Evolutionary conservation across 345 rosid species (phyloP).

Genomic region (Capsella bursapastoris): DNA sequence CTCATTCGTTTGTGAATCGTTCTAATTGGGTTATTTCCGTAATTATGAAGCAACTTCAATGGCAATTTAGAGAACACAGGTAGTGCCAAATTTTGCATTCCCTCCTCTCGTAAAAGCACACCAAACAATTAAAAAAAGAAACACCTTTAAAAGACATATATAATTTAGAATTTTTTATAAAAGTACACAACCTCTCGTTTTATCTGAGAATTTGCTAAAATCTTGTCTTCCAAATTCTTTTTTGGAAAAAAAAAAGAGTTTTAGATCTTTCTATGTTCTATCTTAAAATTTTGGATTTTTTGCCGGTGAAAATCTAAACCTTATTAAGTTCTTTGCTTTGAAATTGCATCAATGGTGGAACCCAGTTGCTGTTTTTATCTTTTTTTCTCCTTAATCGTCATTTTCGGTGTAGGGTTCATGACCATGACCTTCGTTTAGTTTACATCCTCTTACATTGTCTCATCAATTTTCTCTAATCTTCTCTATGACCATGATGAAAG

Average conservation of each 20-base stretch:
- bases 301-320: slow-evolving; percentile 11
- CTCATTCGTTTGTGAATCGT: background rate
- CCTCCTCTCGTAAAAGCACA: slow-evolving; percentile 3
- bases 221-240: background rate
- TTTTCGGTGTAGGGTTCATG: slow-evolving; percentile 21
- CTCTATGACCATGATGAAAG: background rate
- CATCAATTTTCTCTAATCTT: background rate
- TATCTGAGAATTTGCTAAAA: background rate
- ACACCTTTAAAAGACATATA: background rate
- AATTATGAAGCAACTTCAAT: background rate
- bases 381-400: slow-evolving; percentile 1
- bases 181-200: slow-evolving; percentile 34
- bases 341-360: slow-evolving; percentile 22
- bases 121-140: background rate
- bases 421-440: slow-evolving; percentile 18
- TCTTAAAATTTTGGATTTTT: background rate
- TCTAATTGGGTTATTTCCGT: background rate
- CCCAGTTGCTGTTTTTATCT: background rate
- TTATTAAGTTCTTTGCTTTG: background rate
- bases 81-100: slow-evolving; percentile 39
- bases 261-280: background rate
- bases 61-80: slow-evolving; percentile 10
- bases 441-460: slow-evolving; percentile 21
- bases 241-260: background rate
- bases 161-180: background rate